phyloP scores from a whole-genome alignment of 2,329 filamentous ascomycete species.

The Diaporthe citri region DNA sequence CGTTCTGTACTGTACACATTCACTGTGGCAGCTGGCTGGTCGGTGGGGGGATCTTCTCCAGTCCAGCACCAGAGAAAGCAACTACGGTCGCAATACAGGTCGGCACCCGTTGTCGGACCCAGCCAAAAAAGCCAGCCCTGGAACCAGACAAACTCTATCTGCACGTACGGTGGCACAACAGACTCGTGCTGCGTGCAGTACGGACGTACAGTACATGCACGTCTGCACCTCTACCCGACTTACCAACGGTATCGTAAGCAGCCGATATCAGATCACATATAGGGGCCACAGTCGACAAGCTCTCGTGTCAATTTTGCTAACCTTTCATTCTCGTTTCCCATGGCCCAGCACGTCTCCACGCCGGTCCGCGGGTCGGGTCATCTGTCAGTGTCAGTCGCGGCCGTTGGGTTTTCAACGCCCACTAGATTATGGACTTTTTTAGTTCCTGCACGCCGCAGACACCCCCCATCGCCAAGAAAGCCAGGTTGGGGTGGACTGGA shows the following conservation, averaged over 20 bases:
- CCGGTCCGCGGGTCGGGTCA: constrained; percentile 12
- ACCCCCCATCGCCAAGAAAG: constrained; percentile 14
- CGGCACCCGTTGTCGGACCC: constrained; percentile 27
- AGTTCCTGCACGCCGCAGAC: constrained; percentile 12
- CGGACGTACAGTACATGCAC: neutral
- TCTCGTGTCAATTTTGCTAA: constrained; percentile 30
- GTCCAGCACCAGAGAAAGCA: neutral
- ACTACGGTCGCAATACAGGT: neutral
- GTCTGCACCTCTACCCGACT: constrained; percentile 17
- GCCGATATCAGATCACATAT: constrained; percentile 28
- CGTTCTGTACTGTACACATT: constrained; percentile 10
- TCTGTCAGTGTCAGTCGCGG: constrained; percentile 26
- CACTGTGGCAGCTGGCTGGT: constrained; percentile 5
- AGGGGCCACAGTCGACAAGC: constrained; percentile 27
- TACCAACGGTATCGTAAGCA: constrained; percentile 32
- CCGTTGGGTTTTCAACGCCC: constrained; percentile 24
- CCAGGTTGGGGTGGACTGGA: constrained; percentile 18
- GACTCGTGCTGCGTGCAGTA: constrained; percentile 4
- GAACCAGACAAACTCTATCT: constrained; percentile 25
- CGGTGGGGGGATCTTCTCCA: constrained; percentile 9
- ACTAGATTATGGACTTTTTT: constrained; percentile 18
- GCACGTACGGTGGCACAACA: constrained; percentile 29
- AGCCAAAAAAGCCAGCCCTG: constrained; percentile 21
- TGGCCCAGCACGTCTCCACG: neutral
- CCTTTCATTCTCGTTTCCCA: constrained; percentile 17